Evolutionary conservation across 139 green algal genomes (phyloP).

Genomic region (Microglena sp.): DNA sequence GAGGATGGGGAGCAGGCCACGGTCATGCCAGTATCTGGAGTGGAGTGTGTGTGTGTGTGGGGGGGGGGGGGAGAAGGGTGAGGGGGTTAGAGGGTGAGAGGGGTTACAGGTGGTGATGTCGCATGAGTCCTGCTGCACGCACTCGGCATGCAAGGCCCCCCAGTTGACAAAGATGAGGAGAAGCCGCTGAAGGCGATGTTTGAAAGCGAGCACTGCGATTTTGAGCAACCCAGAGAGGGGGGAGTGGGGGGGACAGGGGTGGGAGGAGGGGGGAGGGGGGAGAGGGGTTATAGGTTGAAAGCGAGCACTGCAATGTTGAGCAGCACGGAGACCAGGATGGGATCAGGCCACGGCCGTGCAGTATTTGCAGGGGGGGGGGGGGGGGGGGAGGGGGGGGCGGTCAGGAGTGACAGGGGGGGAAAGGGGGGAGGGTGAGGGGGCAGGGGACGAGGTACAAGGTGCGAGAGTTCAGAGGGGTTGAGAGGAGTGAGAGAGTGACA

Average conservation of each 20-base stretch:
- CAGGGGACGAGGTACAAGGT: too few species aligned
- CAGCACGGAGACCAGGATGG: constrained; percentile 46
- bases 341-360: constrained; percentile 60
- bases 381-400: too few species aligned
- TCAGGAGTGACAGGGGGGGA: too few species aligned
- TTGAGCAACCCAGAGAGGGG: too few species aligned
- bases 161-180: constrained; percentile 85
- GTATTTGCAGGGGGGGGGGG: constrained; percentile 5
- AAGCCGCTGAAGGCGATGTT: constrained; percentile 70
- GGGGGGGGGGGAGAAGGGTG: too few species aligned
- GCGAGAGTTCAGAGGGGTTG: too few species aligned
- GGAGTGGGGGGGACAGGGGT: too few species aligned
- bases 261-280: too few species aligned
- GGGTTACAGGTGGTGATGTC: constrained; percentile 40
- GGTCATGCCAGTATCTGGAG: constrained; percentile 39
- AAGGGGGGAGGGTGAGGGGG: too few species aligned
- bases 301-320: too few species aligned
- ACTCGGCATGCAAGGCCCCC: constrained; percentile 40
- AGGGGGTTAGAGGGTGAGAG: not conserved
- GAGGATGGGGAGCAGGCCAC: constrained; percentile 63
- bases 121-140: constrained; percentile 41
- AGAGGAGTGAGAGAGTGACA: too few species aligned
- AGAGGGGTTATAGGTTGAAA: too few species aligned
- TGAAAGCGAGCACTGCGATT: constrained; percentile 54
- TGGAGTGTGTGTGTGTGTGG: not conserved